Percentiles rank a stretch among this genome's conserved stretches.
Evolutionary conservation across 1,284 basidiomycete genomes (phyloP).

Genomic region (Cutaneotrichosporon sp.): DNA sequence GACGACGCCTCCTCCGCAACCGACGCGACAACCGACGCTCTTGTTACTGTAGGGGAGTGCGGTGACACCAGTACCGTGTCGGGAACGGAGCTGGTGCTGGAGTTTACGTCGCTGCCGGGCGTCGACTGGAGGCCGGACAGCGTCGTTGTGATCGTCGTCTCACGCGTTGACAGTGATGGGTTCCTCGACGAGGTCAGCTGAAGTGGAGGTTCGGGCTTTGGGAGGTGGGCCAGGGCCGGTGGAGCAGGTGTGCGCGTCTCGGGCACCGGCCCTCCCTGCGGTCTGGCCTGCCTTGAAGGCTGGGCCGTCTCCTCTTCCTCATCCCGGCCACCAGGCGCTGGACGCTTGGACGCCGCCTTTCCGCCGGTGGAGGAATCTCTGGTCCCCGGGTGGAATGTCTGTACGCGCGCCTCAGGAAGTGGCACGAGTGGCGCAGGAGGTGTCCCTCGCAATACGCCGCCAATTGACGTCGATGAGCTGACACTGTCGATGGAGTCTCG

Average conservation of each 20-base stretch:
- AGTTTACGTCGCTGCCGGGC: slow-evolving; percentile 3
- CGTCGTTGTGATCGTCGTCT: background rate
- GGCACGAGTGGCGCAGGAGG: background rate
- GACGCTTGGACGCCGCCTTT: background rate
- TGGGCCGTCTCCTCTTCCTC: background rate
- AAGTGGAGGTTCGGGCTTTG: background rate
- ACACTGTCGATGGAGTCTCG: background rate
- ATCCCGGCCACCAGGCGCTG: background rate
- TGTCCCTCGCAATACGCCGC: background rate
- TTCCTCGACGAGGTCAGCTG: no score
- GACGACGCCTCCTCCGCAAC: background rate
- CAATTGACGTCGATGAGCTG: background rate
- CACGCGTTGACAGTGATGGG: background rate
- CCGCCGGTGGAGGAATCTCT: background rate
- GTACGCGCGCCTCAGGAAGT: background rate
- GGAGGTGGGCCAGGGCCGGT: background rate
- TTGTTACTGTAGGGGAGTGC: background rate
- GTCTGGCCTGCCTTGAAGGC: background rate
- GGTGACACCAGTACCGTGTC: slow-evolving; percentile 6
- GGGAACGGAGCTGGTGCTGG: background rate
- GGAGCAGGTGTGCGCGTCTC: background rate
- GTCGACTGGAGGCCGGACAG: background rate
- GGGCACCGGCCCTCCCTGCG: background rate
- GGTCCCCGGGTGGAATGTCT: background rate
- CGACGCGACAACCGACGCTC: no score